phyloP scores from a whole-genome alignment of 768 basidiomycete species.

The Dioszegia crocea region DNA sequence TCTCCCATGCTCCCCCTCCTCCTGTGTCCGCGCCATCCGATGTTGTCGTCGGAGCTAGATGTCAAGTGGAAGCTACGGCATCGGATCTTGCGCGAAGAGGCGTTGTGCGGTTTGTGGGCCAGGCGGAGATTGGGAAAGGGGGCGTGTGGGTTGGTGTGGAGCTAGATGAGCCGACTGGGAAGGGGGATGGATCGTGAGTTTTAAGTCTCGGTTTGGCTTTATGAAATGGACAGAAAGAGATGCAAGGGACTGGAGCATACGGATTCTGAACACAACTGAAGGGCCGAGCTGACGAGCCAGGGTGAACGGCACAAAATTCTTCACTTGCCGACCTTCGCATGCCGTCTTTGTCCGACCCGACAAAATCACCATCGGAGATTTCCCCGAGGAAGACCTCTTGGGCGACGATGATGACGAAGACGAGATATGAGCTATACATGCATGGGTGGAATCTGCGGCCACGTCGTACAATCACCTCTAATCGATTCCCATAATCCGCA shows the following conservation, averaged over 20 bases:
- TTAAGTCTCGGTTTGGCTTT: background rate
- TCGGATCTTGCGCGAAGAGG: slow-evolving; percentile 56
- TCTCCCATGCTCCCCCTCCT: slow-evolving; percentile 44
- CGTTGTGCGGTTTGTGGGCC: slow-evolving; percentile 76
- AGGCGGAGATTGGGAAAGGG: slow-evolving; percentile 67
- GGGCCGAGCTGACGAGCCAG: slow-evolving; percentile 53
- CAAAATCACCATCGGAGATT: slow-evolving; percentile 76
- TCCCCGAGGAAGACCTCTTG: slow-evolving; percentile 70
- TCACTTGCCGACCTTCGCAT: slow-evolving; percentile 68
- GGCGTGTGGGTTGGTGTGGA: slow-evolving; percentile 82
- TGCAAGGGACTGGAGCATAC: background rate
- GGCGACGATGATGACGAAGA: slow-evolving; percentile 59
- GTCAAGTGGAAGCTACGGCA: slow-evolving; percentile 75
- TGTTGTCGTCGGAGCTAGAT: slow-evolving; percentile 69
- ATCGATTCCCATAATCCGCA: too few species aligned
- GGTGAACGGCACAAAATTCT: slow-evolving; percentile 80
- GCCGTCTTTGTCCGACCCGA: slow-evolving; percentile 86
- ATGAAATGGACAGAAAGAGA: background rate
- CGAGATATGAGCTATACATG: slow-evolving; percentile 43
- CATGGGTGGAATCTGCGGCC: background rate
- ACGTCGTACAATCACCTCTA: too few species aligned
- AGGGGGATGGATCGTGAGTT: slow-evolving; percentile 89
- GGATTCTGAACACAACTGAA: too few species aligned
- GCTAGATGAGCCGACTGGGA: slow-evolving; percentile 92
- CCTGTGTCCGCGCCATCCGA: slow-evolving; percentile 47